Conservation (phyloP, 768 basidiomycete genomes). For the Lyophyllum semitale region DNA sequence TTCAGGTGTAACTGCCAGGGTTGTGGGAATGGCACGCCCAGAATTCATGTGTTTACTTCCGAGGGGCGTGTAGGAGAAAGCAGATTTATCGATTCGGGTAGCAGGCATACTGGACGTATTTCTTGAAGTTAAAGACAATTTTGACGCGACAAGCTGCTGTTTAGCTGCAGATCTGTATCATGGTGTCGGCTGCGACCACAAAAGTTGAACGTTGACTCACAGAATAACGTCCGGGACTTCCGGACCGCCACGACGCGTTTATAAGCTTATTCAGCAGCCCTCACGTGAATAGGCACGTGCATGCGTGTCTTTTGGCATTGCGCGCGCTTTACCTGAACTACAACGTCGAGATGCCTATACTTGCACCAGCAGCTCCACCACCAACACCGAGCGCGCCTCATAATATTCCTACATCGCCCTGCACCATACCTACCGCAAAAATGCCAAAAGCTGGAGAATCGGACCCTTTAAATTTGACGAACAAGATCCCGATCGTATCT, state of each 20-base stretch:
- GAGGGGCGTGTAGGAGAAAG: constrained; percentile 12
- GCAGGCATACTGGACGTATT: constrained; percentile 15
- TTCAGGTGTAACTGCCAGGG: background rate
- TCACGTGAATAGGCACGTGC: constrained; percentile 6
- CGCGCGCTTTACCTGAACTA: background rate
- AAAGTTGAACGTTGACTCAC: too few species aligned
- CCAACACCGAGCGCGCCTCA: background rate
- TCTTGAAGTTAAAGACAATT: background rate
- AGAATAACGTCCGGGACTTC: too few species aligned
- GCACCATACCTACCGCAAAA: background rate
- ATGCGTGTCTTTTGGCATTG: too few species aligned
- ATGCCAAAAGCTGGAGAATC: background rate
- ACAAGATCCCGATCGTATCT: constrained; percentile 33
- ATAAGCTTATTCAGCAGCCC: background rate
- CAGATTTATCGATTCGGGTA: constrained; percentile 15
- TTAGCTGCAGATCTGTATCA: too few species aligned
- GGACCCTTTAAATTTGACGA: background rate
- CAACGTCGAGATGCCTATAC: constrained; percentile 1
- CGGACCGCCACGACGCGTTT: too few species aligned
- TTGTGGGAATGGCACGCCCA: background rate
- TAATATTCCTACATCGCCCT: too few species aligned
- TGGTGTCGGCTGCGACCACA: too few species aligned
- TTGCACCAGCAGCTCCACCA: background rate
- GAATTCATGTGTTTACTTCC: background rate
- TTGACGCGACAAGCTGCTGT: background rate